phyloP scores from a whole-genome alignment of 2,329 filamentous ascomycete genomes.

The Neofusicoccum kwambonambiense region DNA sequence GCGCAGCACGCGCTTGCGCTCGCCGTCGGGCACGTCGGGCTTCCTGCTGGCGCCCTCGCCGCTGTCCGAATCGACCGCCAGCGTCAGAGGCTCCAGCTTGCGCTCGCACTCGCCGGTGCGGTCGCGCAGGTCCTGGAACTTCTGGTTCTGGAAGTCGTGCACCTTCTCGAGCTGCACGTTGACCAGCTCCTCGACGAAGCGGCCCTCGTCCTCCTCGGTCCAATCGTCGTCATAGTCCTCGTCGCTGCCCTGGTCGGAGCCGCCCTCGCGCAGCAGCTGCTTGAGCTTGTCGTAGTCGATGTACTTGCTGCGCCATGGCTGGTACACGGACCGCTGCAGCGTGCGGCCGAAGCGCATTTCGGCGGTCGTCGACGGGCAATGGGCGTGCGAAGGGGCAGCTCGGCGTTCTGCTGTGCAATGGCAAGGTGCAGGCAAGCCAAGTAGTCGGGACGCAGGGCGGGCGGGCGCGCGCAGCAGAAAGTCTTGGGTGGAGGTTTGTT shows the following conservation, averaged over 20 bases:
- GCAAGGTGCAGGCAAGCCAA: not conserved
- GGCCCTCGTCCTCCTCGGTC: slow-evolving; percentile 92
- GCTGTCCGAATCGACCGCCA: slow-evolving; percentile 19
- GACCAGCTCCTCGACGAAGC: slow-evolving; percentile 91
- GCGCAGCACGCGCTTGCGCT: slow-evolving; percentile 57
- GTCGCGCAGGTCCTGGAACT: slow-evolving; percentile 77
- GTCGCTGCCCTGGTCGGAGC: slow-evolving; percentile 46
- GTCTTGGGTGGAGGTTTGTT: not conserved
- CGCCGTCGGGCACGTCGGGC: slow-evolving; percentile 37
- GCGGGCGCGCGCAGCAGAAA: not conserved
- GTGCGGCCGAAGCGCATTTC: slow-evolving; percentile 92
- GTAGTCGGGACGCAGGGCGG: not conserved
- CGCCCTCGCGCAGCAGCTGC: slow-evolving; percentile 72
- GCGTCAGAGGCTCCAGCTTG: slow-evolving; percentile 59
- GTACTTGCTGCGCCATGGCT: slow-evolving; percentile 89
- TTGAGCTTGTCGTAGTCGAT: slow-evolving; percentile 96
- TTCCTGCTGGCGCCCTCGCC: slow-evolving; percentile 23
- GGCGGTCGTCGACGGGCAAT: not conserved
- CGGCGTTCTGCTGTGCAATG: not conserved
- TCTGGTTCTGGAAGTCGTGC: slow-evolving; percentile 79
- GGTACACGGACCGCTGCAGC: slow-evolving; percentile 73
- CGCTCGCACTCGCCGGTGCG: slow-evolving; percentile 69
- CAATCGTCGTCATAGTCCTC: slow-evolving; percentile 64
- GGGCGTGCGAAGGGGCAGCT: not conserved
- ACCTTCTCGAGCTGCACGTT: slow-evolving; percentile 96